phyloP scores from a whole-genome alignment of 2,329 filamentous ascomycete genomes.

The Knufia petricola region DNA sequence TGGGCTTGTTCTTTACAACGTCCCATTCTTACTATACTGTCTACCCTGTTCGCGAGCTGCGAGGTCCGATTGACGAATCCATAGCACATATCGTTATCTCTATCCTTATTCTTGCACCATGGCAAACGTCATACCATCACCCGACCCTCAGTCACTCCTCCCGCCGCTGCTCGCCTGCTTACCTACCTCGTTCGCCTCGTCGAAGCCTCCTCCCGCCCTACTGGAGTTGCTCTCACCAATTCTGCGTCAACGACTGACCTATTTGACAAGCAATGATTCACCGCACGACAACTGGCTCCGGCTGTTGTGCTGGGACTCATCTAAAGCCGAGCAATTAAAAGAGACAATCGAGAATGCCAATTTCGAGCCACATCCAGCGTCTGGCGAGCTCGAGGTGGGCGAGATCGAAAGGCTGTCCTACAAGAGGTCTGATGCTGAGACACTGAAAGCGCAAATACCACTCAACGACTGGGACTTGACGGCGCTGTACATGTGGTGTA shows the following conservation, averaged over 20 bases:
- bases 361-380: conserved; percentile 55
- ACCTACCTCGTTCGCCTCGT: conserved; percentile 50
- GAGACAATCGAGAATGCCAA: conserved; percentile 43
- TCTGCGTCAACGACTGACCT: conserved; percentile 51
- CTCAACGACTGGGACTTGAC: conserved; percentile 47
- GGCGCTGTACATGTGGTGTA: conserved; percentile 53
- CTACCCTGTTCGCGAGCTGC: not conserved
- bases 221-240: conserved; percentile 54
- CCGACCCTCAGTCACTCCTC: conserved; percentile 47
- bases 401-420: conserved; percentile 48
- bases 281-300: conserved; percentile 47
- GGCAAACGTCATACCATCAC: conserved; percentile 46
- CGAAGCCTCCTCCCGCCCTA: conserved; percentile 50
- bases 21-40: not conserved
- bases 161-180: conserved; percentile 56
- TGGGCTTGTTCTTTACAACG: not conserved
- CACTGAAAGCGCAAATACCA: conserved; percentile 46
- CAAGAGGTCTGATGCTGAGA: conserved; percentile 52
- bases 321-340: conserved; percentile 44
- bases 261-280: conserved; percentile 39
- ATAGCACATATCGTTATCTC: not conserved
- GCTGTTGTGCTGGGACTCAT: conserved; percentile 49
- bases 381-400: conserved; percentile 54
- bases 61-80: not conserved
- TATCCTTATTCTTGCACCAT: conserved; percentile 25